Evolutionary conservation across 2,329 filamentous ascomycete genomes (phyloP).

Genomic region (Sporothrix globosa): DNA sequence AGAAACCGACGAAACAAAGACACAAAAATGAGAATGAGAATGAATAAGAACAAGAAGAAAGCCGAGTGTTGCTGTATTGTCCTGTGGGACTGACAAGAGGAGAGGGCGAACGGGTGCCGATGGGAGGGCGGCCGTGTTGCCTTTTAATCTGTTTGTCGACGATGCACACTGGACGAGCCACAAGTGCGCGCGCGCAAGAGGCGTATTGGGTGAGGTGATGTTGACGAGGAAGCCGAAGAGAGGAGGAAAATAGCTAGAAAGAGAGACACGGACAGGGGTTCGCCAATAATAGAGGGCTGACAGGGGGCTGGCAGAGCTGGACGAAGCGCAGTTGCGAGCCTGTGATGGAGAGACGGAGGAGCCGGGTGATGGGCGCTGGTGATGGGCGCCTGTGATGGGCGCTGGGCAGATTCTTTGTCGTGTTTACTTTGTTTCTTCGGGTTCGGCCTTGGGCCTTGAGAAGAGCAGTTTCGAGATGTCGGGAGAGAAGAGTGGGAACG

Average conservation of each 20-base stretch:
- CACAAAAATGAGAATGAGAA: background rate
- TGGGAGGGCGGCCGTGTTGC: conserved; percentile 24
- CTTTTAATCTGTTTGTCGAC: conserved; percentile 27
- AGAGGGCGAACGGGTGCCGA: background rate
- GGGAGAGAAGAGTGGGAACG: background rate
- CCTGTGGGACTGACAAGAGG: conserved; percentile 3
- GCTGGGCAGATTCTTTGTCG: conserved; percentile 3
- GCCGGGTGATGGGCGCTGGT: background rate
- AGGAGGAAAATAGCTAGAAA: background rate
- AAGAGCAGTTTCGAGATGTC: conserved; percentile 6
- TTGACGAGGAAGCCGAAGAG: background rate
- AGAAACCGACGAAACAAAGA: background rate
- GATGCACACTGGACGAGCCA: conserved; percentile 4
- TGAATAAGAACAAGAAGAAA: background rate
- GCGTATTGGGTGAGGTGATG: background rate
- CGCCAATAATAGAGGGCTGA: conserved; percentile 29
- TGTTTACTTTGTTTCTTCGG: background rate
- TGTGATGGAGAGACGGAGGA: conserved; percentile 15
- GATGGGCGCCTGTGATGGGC: conserved; percentile 2
- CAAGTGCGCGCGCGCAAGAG: background rate
- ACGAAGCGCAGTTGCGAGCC: background rate
- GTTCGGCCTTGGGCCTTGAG: conserved; percentile 20
- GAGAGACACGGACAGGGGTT: conserved; percentile 5
- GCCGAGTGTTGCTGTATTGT: background rate
- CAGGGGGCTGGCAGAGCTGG: conserved; percentile 20